A percentile compares a stretch with the other conserved stretches of the same genome.
These are phyloP conservation scores for Daldinia childiae DNA, from an alignment of 495 filamentous ascomycete species.

Conservation along the genomic window DNA sequence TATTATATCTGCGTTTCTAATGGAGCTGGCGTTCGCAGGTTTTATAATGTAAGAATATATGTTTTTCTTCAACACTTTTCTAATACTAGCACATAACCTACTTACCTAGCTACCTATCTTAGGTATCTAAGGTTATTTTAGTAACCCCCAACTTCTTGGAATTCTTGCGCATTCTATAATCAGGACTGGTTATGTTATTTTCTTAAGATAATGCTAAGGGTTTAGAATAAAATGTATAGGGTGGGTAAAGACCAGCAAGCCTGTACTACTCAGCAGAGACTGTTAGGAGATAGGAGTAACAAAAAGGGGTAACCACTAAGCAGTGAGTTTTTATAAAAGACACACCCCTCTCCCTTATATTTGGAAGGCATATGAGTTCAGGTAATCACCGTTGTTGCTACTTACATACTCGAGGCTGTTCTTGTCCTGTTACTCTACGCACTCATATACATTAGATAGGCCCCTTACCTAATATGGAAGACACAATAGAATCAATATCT, in stretches of 20 bases:
- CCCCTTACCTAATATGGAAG: neutral
- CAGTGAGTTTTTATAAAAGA: neutral
- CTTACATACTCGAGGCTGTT: neutral
- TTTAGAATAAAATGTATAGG: neutral
- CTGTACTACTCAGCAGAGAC: neutral
- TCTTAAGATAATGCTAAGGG: neutral
- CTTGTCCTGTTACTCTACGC: neutral
- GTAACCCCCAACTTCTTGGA: too few relatives aligned
- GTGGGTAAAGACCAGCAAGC: neutral
- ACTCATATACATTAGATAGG: neutral
- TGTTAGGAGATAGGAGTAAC: neutral
- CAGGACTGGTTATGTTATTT: neutral
- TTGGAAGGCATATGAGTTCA: neutral
- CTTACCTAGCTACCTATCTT: too few relatives aligned
- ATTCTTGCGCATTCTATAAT: too few relatives aligned
- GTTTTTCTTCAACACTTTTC: too few relatives aligned
- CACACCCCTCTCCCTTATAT: too few relatives aligned
- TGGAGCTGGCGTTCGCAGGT: neutral
- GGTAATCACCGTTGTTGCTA: neutral
- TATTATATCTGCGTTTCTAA: neutral
- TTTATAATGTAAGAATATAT: too few relatives aligned
- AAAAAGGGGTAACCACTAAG: neutral
- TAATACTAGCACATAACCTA: too few relatives aligned
- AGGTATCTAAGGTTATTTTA: too few relatives aligned
- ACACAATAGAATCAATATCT: neutral